Evolutionary conservation across 441 rosid species (phyloP), one percentile per base, ranked within the genome.

Genomic region (Erodium chrysanthum): DNA sequence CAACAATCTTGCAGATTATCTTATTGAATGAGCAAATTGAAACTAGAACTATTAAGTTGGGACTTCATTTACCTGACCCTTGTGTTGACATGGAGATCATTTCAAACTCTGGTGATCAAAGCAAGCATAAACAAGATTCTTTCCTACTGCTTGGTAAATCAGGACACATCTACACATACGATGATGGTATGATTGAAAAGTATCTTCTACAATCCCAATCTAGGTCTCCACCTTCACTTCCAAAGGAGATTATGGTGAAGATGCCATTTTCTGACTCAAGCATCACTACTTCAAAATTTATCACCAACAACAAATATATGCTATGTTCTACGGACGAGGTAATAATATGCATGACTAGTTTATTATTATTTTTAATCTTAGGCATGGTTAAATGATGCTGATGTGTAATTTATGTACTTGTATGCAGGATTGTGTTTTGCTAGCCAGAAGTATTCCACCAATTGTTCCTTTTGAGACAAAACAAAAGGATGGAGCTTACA

Each of bases 151-250:
- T 93, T 73, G 97, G 97, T 46, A 89, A 86, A 75, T 91, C 96
- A 29, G 98, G 97, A 44, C 84, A 73, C 18, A 67, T 93, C 20
- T 85, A 88, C 75, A 80, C 84, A 20, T 93, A 84, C 46, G 96
- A 91, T 78, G 96, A 91, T 74, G 70, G 73, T 64, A 72, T 75
- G 80, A 89, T 93, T 2, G 98, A 89, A 75, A 93, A 86, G 80
- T 86, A 89, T 84, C 85, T 93, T 40, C 80, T 91, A 61, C 95
- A 86, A 68, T 82, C 81, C 73, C 98, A 89, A 69, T 79, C 96
- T 5, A 84, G 80, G 68, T 84, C 89, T 33, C 77, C 93, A 42
- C 92, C 90, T 59, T 85, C 97, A 56, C 83, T 86, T 23, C 97
- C 98, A 9, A 89, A 81, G 79, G 96, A 91, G 79, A 73, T 79